These are phyloP conservation scores for Aspergillus caelatus DNA, from an alignment of 2,329 filamentous ascomycete species.

Conservation along the genomic window DNA sequence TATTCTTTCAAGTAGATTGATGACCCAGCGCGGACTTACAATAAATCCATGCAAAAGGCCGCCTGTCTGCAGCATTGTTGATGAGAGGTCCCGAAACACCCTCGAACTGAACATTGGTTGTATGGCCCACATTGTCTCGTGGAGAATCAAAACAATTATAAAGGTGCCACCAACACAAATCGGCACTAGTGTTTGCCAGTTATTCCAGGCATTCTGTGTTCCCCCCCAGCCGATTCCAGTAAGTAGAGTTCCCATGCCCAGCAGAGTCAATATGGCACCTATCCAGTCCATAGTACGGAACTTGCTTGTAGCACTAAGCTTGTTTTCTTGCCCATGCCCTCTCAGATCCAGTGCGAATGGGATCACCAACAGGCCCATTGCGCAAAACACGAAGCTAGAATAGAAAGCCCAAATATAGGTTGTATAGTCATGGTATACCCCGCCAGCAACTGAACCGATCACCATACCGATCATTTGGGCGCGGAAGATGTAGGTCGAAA, in stretches of 20 bases:
- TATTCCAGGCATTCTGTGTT: constrained; percentile 41
- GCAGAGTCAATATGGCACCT: constrained; percentile 44
- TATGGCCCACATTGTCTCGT: constrained; percentile 37
- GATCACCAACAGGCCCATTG: constrained; percentile 30
- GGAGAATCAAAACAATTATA: constrained; percentile 37
- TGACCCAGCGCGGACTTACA: constrained; percentile 31
- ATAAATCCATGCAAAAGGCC: constrained; percentile 48
- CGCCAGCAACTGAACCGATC: constrained; percentile 30
- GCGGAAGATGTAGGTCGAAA: constrained; percentile 35
- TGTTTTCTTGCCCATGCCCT: constrained; percentile 16
- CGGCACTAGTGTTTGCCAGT: constrained; percentile 44
- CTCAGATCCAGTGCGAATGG: constrained; percentile 35
- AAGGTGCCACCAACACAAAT: constrained; percentile 38
- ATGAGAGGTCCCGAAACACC: constrained; percentile 41
- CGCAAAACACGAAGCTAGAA: constrained; percentile 36
- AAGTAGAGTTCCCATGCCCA: constrained; percentile 42
- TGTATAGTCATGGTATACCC: constrained; percentile 28
- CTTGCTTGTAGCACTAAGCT: constrained; percentile 24
- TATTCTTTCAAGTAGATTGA: neutral
- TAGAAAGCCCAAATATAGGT: constrained; percentile 35
- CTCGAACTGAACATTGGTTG: constrained; percentile 42
- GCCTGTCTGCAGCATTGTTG: constrained; percentile 43
- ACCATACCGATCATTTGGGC: constrained; percentile 36
- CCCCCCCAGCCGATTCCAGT: constrained; percentile 50
- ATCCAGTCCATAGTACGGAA: constrained; percentile 45